phyloP scores from a whole-genome alignment of 1,284 basidiomycete genomes.

The Meira nashicola region DNA sequence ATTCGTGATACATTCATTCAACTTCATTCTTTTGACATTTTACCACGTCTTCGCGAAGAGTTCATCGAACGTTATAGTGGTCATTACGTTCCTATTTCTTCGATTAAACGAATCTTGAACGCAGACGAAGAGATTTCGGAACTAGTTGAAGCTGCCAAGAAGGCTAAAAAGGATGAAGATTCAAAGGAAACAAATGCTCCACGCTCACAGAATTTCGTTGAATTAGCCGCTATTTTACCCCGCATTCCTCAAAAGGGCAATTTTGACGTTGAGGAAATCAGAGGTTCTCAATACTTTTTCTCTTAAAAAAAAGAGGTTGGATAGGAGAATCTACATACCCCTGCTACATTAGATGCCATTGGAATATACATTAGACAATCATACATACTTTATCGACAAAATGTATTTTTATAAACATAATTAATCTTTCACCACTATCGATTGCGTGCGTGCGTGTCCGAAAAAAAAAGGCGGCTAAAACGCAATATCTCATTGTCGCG shows the following conservation, averaged over 20 bases:
- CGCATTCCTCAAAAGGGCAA: slow-evolving; percentile 77
- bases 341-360: too few species aligned
- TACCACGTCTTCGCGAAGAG: slow-evolving; percentile 58
- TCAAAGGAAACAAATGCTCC: slow-evolving; percentile 15
- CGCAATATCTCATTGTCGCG: too few species aligned
- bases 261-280: slow-evolving; percentile 79
- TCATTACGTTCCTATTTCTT: slow-evolving; percentile 34
- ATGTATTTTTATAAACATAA: too few species aligned
- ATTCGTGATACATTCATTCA: slow-evolving; percentile 92
- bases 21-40: slow-evolving; percentile 80
- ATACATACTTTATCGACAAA: too few species aligned
- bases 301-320: too few species aligned
- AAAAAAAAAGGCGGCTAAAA: too few species aligned
- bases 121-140: slow-evolving; percentile 11
- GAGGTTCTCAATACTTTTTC: slow-evolving; percentile 3
- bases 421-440: too few species aligned
- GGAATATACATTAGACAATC: too few species aligned
- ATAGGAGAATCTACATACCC: too few species aligned
- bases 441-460: too few species aligned
- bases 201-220: slow-evolving; percentile 59
- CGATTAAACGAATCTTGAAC: slow-evolving; percentile 12
- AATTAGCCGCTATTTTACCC: slow-evolving; percentile 72
- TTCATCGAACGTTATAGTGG: slow-evolving; percentile 44
- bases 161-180: slow-evolving; percentile 10
- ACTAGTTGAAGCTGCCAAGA: slow-evolving; percentile 1